These are phyloP conservation scores for Karstenula rhodostoma DNA, from an alignment of 2,329 filamentous ascomycete species.

Conservation along the genomic window DNA sequence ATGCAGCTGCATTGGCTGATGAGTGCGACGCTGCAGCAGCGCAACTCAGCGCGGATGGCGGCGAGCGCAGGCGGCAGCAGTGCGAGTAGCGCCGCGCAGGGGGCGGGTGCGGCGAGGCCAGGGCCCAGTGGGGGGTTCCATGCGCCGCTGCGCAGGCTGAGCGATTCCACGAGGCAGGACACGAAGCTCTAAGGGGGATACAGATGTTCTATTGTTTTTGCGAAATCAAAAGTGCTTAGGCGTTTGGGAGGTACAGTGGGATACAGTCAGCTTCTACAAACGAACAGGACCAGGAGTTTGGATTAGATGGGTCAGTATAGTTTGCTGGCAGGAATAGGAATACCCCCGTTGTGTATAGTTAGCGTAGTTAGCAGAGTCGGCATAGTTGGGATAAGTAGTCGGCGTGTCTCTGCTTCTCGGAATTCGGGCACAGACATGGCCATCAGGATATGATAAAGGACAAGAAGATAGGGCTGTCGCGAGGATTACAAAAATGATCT, in stretches of 20 bases:
- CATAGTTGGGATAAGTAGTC: no score
- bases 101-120: constrained; percentile 26
- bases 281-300: no score
- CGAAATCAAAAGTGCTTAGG: neutral
- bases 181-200: constrained; percentile 36
- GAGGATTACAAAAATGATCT: no score
- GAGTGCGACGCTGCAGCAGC: constrained; percentile 61
- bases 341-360: no score
- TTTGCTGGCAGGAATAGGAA: no score
- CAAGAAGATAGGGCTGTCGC: no score
- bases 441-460: no score
- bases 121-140: constrained; percentile 37
- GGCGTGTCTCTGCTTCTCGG: no score
- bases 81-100: constrained; percentile 37
- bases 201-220: neutral
- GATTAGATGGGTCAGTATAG: no score
- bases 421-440: no score
- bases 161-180: constrained; percentile 47
- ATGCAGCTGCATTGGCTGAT: constrained; percentile 71
- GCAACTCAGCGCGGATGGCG: constrained; percentile 34
- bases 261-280: no score
- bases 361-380: no score
- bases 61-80: constrained; percentile 33
- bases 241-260: neutral
- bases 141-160: constrained; percentile 41